phyloP scores from a whole-genome alignment of 495 filamentous ascomycete genomes.

The Daldinia childiae region DNA sequence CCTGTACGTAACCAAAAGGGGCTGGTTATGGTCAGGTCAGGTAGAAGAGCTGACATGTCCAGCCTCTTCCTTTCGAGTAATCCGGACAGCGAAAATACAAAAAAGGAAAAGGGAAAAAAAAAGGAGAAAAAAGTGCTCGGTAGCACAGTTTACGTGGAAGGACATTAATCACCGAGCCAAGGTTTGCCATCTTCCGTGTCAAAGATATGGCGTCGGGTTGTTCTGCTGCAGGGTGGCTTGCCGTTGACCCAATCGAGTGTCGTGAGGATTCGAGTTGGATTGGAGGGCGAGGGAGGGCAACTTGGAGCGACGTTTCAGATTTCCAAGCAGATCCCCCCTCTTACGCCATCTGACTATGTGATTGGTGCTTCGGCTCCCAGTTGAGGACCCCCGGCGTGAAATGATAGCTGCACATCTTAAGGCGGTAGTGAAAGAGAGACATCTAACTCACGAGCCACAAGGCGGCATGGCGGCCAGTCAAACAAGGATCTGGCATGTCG shows the following conservation, averaged over 20 bases:
- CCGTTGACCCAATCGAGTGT: conserved; percentile 27
- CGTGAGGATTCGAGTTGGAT: conserved; percentile 27
- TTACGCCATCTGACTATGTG: conserved; percentile 9
- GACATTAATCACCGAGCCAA: conserved; percentile 33
- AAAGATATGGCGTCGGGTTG: conserved; percentile 18
- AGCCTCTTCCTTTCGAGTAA: conserved; percentile 17
- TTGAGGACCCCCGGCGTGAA: conserved; percentile 23
- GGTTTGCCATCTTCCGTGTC: conserved; percentile 18
- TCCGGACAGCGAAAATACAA: neutral
- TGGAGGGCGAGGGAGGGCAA: conserved; percentile 24
- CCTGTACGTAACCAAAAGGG: conserved; percentile 16
- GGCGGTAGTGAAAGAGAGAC: neutral
- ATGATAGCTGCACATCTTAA: conserved; percentile 40
- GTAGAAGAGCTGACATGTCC: conserved; percentile 30
- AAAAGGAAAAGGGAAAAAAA: neutral
- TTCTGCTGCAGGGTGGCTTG: conserved; percentile 38
- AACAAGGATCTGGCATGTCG: neutral
- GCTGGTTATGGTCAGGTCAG: no score
- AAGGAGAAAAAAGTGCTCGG: neutral
- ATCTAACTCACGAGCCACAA: conserved; percentile 8
- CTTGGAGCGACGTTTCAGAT: conserved; percentile 44
- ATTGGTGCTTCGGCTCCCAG: conserved; percentile 34
- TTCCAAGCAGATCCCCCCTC: conserved; percentile 37
- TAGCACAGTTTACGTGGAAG: conserved; percentile 40
- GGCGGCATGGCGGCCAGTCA: neutral